phyloP scores from a whole-genome alignment of 1,284 basidiomycete genomes.

The Albatrellus sp. region DNA sequence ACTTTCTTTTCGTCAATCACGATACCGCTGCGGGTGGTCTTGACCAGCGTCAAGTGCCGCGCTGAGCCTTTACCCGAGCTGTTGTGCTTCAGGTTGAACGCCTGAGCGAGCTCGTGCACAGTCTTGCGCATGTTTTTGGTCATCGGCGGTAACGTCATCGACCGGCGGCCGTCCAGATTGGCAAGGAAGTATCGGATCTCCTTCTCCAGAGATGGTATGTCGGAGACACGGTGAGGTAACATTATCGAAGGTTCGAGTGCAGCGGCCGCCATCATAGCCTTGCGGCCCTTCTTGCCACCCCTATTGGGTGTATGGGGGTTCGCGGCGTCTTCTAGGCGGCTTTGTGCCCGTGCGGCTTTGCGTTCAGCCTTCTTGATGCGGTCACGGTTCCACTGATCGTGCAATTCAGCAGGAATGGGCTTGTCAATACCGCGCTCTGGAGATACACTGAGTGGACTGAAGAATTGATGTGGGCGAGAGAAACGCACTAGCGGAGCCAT shows the following conservation, averaged over 20 bases:
- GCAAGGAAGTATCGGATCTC: slow-evolving; percentile 62
- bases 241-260: slow-evolving; percentile 28
- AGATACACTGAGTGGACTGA: background rate
- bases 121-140: slow-evolving; percentile 38
- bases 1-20: slow-evolving; percentile 48
- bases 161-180: slow-evolving; percentile 34
- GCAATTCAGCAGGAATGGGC: slow-evolving; percentile 48
- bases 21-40: slow-evolving; percentile 46
- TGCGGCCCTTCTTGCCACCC: slow-evolving; percentile 56
- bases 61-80: slow-evolving; percentile 57
- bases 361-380: slow-evolving; percentile 70
- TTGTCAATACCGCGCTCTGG: slow-evolving; percentile 45
- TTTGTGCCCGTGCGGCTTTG: slow-evolving; percentile 54
- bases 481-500: slow-evolving; percentile 16
- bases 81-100: slow-evolving; percentile 66
- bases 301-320: slow-evolving; percentile 46
- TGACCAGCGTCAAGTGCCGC: slow-evolving; percentile 59
- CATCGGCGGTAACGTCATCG: slow-evolving; percentile 67
- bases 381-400: slow-evolving; percentile 70
- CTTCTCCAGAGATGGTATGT: slow-evolving; percentile 46
- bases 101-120: slow-evolving; percentile 67
- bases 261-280: slow-evolving; percentile 46
- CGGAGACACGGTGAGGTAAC: slow-evolving; percentile 39
- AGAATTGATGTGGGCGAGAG: slow-evolving; percentile 2
- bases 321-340: slow-evolving; percentile 37